Base-by-base conservation (phyloP, 139 green algal genomes). In the Asterochloris erici region DNA sequence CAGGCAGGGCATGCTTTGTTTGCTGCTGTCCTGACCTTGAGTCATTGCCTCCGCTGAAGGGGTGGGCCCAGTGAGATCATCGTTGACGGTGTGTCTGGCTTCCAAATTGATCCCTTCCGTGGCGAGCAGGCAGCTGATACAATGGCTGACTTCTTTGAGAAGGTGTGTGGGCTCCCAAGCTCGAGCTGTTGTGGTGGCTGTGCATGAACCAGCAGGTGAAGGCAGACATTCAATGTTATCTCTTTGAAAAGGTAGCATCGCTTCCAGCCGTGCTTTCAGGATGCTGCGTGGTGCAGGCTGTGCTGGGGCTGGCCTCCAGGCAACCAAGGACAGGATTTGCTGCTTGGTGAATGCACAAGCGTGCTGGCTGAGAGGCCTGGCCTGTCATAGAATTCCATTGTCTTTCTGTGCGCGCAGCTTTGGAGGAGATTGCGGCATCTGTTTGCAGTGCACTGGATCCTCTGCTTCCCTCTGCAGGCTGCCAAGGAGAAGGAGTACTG, bases 41-140 rank as follows among this genome's bases (percentile, higher is more conserved):
- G 38, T 2, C 38, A 54, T 54, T 2, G 38, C 38, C 38, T 54
- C 4, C 6, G 38, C 38, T 54, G 38, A 2, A 21, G 73, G n/a
- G 79, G 79, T 0, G 79, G 79, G 11, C 81, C 76, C 24, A 82
- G 78, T 0, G 93, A 96, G 85, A 94, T 96, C 81, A 94, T 96
- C 81, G 85, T 91, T 77, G 73, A 97, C 77, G 82, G 86, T 75
- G 81, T 87, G 78, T 86, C 75, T 54, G 92, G 94, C 14, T 97
- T 94, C 89, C 90, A 97, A 79, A 94, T 97, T 21, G 92, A 97
- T 82, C 93, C 93, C 0, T 96, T 94, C 84, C 91, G 94, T 81
- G 89, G 87, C 0, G 86, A 83, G 0, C 77, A 80, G 27, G 86
- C 89, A 11, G 92, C 88, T 11, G 84, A 95, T 12, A 75, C 90